Percentiles rank a stretch among this genome's conserved stretches.
These are phyloP conservation scores for Gyromitra esculenta DNA, from an alignment of 2,329 filamentous ascomycete genomes.

Conservation along the genomic window DNA sequence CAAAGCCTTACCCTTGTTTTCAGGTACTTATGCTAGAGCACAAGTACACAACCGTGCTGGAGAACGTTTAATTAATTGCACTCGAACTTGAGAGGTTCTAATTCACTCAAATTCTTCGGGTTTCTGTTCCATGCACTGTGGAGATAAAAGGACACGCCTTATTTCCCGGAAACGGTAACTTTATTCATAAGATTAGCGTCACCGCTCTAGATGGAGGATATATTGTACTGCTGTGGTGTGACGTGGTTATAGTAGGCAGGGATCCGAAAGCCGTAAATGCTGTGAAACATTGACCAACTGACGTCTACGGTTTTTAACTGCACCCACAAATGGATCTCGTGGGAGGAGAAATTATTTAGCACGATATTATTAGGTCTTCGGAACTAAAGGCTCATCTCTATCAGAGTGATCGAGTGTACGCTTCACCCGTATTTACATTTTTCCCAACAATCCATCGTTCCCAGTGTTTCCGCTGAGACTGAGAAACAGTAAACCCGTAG, in stretches of 20 bases:
- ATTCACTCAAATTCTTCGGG: slow-evolving; percentile 20
- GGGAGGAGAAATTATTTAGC: slow-evolving; percentile 22
- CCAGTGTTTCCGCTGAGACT: slow-evolving; percentile 57
- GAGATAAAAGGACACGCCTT: slow-evolving; percentile 18
- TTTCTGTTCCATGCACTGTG: slow-evolving; percentile 18
- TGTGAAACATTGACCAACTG: slow-evolving; percentile 37
- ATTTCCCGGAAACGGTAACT: slow-evolving; percentile 29
- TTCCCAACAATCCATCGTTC: slow-evolving; percentile 57
- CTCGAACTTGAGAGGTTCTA: slow-evolving; percentile 2
- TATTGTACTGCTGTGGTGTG: slow-evolving; percentile 32
- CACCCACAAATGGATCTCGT: neutral
- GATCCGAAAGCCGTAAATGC: slow-evolving; percentile 29
- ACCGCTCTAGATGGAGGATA: slow-evolving; percentile 15
- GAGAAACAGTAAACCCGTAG: slow-evolving; percentile 56
- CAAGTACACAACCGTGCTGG: neutral
- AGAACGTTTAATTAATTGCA: slow-evolving; percentile 5
- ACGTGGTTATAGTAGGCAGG: slow-evolving; percentile 38
- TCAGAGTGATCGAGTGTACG: slow-evolving; percentile 56
- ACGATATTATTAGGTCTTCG: slow-evolving; percentile 46
- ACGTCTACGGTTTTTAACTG: slow-evolving; percentile 11
- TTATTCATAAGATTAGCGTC: slow-evolving; percentile 27
- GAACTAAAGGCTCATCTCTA: slow-evolving; percentile 29
- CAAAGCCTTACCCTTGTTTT: no score
- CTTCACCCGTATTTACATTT: slow-evolving; percentile 56
- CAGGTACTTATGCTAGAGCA: no score